Evolutionary conservation across 306 rosid genomes (phyloP).

Genomic region (Prunus fruticosa): DNA sequence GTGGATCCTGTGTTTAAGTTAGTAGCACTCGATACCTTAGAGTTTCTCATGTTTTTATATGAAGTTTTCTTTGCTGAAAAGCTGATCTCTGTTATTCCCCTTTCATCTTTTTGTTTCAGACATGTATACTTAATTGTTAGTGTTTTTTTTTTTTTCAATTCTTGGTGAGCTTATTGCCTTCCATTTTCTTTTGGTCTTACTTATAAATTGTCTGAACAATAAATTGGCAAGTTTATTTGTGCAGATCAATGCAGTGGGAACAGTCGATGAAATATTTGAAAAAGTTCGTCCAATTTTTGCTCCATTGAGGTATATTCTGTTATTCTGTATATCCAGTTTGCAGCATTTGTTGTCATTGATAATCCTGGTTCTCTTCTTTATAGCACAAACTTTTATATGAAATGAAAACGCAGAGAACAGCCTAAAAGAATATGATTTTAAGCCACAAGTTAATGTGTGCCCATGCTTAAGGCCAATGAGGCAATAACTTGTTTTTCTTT

Average conservation of each 20-base stretch:
- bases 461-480: constrained; percentile 16
- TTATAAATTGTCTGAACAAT: background rate
- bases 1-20: background rate
- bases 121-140: background rate
- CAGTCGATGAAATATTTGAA: constrained; percentile 80
- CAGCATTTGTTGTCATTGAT: background rate
- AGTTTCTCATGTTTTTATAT: background rate
- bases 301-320: constrained; percentile 45
- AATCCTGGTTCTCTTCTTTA: background rate
- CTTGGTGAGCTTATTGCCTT: background rate
- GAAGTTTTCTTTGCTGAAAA: constrained; percentile 8
- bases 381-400: background rate
- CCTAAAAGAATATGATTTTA: background rate
- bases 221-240: constrained; percentile 14
- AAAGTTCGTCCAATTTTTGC: constrained; percentile 72
- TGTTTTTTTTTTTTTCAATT: background rate
- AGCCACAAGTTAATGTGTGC: background rate
- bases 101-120: background rate
- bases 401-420: background rate
- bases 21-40: background rate
- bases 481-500: constrained; percentile 15
- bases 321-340: background rate
- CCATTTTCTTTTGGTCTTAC: constrained; percentile 1
- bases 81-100: background rate
- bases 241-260: constrained; percentile 90